These are phyloP conservation scores for Cryptosporidium meleagridis DNA, from an alignment of 169 alveolate genomes.

Conservation along the genomic window DNA sequence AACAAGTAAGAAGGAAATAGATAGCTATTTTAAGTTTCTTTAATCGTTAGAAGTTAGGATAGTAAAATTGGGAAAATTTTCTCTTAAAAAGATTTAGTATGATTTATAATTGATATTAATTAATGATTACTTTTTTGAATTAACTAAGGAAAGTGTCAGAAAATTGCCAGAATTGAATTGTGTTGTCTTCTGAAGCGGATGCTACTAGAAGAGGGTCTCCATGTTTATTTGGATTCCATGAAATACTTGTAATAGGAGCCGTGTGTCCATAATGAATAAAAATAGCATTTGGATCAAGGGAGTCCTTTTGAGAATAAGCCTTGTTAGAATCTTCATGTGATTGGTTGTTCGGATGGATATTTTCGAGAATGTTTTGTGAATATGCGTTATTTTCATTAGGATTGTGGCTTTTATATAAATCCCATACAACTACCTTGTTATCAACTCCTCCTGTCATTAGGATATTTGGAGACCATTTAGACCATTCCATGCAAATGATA, in stretches of 20 bases:
- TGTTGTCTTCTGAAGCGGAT: slow-evolving; percentile 86
- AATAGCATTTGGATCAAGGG: slow-evolving; percentile 43
- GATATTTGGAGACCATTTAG: slow-evolving; percentile 82
- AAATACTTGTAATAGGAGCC: slow-evolving; percentile 82
- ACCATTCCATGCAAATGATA: slow-evolving; percentile 52
- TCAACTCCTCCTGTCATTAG: slow-evolving; percentile 84
- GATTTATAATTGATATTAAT: slow-evolving; percentile 3
- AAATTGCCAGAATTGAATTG: slow-evolving; percentile 84
- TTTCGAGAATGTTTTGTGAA: background rate
- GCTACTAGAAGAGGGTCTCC: slow-evolving; percentile 84
- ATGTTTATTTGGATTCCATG: slow-evolving; percentile 80
- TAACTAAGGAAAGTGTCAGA: slow-evolving; percentile 29
- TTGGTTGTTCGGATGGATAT: background rate
- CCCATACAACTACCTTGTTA: slow-evolving; percentile 86
- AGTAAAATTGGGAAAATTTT: too few relatives aligned
- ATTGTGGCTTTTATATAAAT: slow-evolving; percentile 76
- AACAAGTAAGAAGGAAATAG: background rate
- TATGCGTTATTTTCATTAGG: background rate
- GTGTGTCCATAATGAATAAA: slow-evolving; percentile 88
- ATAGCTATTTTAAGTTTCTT: slow-evolving; percentile 26
- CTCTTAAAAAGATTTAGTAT: background rate
- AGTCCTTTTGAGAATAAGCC: slow-evolving; percentile 80
- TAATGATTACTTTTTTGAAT: background rate
- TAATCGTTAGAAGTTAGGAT: background rate
- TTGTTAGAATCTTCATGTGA: slow-evolving; percentile 73